Base-by-base conservation (phyloP, 2,329 filamentous ascomycete species). In the Trichoderma arundinaceum region DNA sequence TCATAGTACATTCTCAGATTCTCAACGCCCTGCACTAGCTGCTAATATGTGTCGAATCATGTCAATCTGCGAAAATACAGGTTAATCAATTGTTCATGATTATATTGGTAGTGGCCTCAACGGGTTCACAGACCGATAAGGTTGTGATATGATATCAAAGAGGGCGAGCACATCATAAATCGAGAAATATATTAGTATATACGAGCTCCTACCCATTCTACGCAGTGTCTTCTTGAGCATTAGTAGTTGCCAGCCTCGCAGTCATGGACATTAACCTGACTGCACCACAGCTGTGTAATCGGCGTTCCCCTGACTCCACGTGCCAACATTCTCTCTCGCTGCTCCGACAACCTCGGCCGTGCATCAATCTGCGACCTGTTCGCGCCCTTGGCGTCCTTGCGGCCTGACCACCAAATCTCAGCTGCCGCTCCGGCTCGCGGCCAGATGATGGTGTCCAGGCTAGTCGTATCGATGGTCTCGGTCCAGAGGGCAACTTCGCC, bases 401-500 rank as follows among this genome's bases (percentile, higher is more conserved):
- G 79, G 59, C 92, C 92, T 46, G 87, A 91, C 92, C 92, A 96
- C 54, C 95, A 82, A 0, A 94, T 87, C 79, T 96, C 92, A 28
- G 85, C 91, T 0, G 89, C 90, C 0, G 91, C 92, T 59, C 84
- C 85, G 0, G 86, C 87, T 5, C 92, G 84, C 7, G 92, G 92
- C 92, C 92, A 96, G 8, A 94, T 78, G 76, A 91, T 87, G 33
- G 80, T 80, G 78, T 96, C 92, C 13, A 96, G 75, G 74, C 89
- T 93, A 10, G 87, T 79, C 2, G 86, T 78, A 76, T 97, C 93
- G 66, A 86, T 84, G 10, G 89, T 90, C 80, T 96, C 93, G 68
- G 85, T 86, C 92, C 92, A 97, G 66, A 92, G 85, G 64, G 91
- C 90, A 15, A 90, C 87, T 79, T 96, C 93, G 32, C 92, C 93